Percentiles rank a stretch among this genome's conserved stretches.
phyloP scores from a whole-genome alignment of 305 asterid genomes.

The Withania somnifera region DNA sequence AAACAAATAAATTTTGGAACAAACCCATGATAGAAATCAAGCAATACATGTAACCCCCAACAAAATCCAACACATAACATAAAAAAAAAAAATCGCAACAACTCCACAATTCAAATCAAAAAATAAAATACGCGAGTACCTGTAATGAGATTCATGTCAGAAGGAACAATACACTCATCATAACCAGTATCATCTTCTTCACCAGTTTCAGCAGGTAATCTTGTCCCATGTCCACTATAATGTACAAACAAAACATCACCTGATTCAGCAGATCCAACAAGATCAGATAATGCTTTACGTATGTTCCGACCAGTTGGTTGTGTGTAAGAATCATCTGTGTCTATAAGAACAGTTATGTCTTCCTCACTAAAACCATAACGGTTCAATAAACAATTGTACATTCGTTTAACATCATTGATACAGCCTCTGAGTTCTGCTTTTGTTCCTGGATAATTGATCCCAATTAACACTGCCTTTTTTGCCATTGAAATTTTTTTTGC shows the following conservation, averaged over 20 bases:
- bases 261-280: conserved; percentile 43
- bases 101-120: background rate
- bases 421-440: conserved; percentile 87
- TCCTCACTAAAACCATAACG: conserved; percentile 75
- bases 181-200: conserved; percentile 91
- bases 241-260: conserved; percentile 76
- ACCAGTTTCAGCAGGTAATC: conserved; percentile 90
- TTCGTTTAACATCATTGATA: conserved; percentile 80
- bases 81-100: no score
- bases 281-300: conserved; percentile 59
- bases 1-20: background rate
- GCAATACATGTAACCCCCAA: no score
- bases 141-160: conserved; percentile 78
- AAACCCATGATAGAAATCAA: no score
- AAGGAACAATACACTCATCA: conserved; percentile 84
- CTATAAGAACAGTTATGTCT: conserved; percentile 64
- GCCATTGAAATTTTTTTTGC: conserved; percentile 25
- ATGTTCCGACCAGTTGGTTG: conserved; percentile 88
- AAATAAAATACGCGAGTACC: conserved; percentile 16
- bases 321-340: conserved; percentile 52
- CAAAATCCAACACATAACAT: no score
- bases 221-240: conserved; percentile 90
- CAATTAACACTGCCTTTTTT: conserved; percentile 78
- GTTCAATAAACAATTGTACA: conserved; percentile 51
- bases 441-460: conserved; percentile 84